Evolutionary conservation across 2,329 filamentous ascomycete genomes (phyloP), one percentile per base, ranked within the genome.

Genomic region (Penicillium sp.): DNA sequence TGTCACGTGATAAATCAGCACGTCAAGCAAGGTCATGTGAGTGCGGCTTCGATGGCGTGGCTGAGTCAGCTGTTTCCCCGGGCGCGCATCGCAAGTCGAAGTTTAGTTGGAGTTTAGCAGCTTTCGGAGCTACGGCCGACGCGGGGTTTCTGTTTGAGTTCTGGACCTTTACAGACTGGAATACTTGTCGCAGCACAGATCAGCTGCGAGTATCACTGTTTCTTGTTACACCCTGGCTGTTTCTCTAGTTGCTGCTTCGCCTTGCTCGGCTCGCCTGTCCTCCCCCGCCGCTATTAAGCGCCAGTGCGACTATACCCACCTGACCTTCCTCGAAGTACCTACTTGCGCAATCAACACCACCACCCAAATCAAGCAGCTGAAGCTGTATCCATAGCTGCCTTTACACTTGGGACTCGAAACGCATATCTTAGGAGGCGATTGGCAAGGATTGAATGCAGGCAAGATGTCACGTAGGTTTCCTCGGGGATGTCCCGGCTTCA

Each of bases 261-360:
- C 49, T 56, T 58, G 50, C 17, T 49, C 56, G 54, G 73, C 56
- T 55, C 56, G 47, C 26, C 44, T 26, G 33, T 53, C 53, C 35
- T 76, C 73, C 76, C 75, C 76, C 76, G 74, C 76, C 71, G 72
- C 64, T 73, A 70, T 65, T 75, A 76, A 77, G 74, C 75, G 76
- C 76, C 75, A 76, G 72, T 72, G 69, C 68, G 68, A 68, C 71
- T 70, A 64, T 64, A 68, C 65, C 65, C 69, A 66, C 68, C 68
- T 67, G 58, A 68, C 62, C 55, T 42, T 60, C 42, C 53, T 37
- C 44, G n/a, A 59, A 64, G 63, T 60, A 63, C 63, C 53, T 53
- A 15, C 33, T 65, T 59, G 54, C 60, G 56, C 63, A 42, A 60
- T 61, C 68, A 61, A 68, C 53, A 53, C 40, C 44, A 45, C 61